Evolutionary conservation across 2,329 filamentous ascomycete genomes (phyloP).

Genomic region (Penicillium decumbens): DNA sequence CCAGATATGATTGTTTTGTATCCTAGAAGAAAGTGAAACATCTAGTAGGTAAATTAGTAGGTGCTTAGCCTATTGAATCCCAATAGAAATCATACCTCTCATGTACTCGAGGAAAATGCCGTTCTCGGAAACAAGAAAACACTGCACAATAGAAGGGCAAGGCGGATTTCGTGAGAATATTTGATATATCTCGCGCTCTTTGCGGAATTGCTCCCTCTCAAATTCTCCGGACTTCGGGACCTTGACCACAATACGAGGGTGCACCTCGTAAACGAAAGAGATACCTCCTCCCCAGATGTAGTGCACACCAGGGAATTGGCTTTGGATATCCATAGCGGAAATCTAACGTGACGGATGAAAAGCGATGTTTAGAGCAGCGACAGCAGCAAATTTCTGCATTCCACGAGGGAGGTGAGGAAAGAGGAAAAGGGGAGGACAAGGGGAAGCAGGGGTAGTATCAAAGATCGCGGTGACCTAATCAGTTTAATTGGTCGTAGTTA

Average conservation of each 20-base stretch:
- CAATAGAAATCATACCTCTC: conserved; percentile 21
- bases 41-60: conserved; percentile 19
- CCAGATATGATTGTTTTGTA: conserved; percentile 23
- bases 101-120: conserved; percentile 25
- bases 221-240: conserved; percentile 23
- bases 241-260: conserved; percentile 30
- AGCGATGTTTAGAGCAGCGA: background rate
- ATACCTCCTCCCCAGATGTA: conserved; percentile 23
- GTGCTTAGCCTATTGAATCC: background rate
- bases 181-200: conserved; percentile 25
- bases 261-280: conserved; percentile 29
- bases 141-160: conserved; percentile 25
- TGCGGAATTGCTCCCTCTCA: conserved; percentile 25
- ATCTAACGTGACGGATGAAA: background rate
- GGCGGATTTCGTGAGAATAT: conserved; percentile 20
- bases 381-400: background rate
- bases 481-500: too few relatives aligned
- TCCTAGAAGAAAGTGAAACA: conserved; percentile 8
- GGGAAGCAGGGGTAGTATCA: too few relatives aligned
- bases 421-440: background rate
- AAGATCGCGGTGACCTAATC: too few relatives aligned
- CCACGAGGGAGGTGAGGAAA: background rate
- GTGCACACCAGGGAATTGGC: conserved; percentile 1
- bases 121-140: conserved; percentile 19
- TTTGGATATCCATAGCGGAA: conserved; percentile 1